Conservation (phyloP, 345 rosid genomes). For the Trapa bicornis region DNA sequence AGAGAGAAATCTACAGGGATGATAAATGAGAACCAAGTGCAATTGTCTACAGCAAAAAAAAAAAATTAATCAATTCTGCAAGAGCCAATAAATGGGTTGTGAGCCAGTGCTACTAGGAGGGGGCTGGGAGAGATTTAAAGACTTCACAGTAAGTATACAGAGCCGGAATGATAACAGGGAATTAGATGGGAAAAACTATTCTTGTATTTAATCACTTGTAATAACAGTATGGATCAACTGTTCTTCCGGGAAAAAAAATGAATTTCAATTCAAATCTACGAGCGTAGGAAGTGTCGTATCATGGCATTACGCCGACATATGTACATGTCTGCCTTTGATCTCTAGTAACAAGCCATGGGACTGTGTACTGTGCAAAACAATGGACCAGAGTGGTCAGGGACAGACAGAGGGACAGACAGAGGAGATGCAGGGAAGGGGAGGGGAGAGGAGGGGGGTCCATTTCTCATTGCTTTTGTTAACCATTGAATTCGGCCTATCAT, state of each 20-base stretch:
- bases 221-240: background rate
- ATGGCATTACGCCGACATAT: background rate
- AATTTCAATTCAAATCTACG: background rate
- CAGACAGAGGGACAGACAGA: background rate
- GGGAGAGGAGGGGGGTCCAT: background rate
- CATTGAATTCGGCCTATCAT: too few relatives aligned
- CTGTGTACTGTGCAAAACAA: background rate
- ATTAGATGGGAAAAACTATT: constrained; percentile 3
- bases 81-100: background rate
- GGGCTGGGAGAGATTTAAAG: too few relatives aligned
- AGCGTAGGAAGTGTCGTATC: background rate
- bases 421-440: background rate
- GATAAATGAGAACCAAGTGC: background rate
- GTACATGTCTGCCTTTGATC: background rate
- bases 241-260: too few relatives aligned
- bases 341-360: background rate
- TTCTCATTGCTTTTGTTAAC: background rate
- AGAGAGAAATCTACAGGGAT: background rate
- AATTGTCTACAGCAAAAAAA: background rate
- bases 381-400: background rate
- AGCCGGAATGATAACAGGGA: constrained; percentile 8
- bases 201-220: background rate
- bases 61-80: background rate
- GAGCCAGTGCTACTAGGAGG: too few relatives aligned
- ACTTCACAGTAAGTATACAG: background rate